Conservation (phyloP, 768 basidiomycete species). For the Hydnum rufescens region DNA sequence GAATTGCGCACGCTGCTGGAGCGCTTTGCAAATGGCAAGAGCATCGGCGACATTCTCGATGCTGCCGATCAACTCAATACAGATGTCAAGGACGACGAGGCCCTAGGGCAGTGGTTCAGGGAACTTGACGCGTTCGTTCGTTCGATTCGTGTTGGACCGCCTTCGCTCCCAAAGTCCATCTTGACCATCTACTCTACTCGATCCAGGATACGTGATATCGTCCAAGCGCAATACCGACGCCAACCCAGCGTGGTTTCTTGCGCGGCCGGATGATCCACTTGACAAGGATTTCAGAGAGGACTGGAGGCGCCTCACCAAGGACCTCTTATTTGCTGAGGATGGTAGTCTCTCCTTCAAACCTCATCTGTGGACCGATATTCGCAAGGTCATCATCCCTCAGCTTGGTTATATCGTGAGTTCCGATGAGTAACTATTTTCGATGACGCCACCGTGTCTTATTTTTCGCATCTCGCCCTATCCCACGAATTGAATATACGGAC, state of each 20-base stretch:
- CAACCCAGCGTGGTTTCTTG: conserved; percentile 58
- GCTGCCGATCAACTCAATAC: conserved; percentile 51
- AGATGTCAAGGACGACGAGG: conserved; percentile 55
- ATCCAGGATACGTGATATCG: conserved; percentile 74
- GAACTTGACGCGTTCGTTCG: conserved; percentile 42
- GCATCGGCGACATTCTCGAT: conserved; percentile 47
- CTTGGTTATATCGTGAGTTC: conserved; percentile 19
- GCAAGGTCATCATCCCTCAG: conserved; percentile 60
- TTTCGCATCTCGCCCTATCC: conserved; percentile 58
- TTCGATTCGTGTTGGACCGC: too few species aligned
- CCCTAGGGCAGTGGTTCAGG: conserved; percentile 54
- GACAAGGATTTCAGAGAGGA: conserved; percentile 69
- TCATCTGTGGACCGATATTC: conserved; percentile 68
- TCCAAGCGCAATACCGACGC: conserved; percentile 47
- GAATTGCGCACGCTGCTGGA: conserved; percentile 72
- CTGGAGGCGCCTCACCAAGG: conserved; percentile 59
- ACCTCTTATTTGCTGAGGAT: conserved; percentile 64
- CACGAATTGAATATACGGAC: conserved; percentile 85
- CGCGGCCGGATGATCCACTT: conserved; percentile 68
- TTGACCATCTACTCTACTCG: too few species aligned
- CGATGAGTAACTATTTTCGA: background rate
- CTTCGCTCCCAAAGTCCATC: too few species aligned
- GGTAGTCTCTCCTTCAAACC: conserved; percentile 79
- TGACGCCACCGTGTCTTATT: background rate
- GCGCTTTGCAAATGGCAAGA: conserved; percentile 64